Conservation (phyloP, 1,284 basidiomycete genomes). For the Mycosarcoma mackinlayi region DNA sequence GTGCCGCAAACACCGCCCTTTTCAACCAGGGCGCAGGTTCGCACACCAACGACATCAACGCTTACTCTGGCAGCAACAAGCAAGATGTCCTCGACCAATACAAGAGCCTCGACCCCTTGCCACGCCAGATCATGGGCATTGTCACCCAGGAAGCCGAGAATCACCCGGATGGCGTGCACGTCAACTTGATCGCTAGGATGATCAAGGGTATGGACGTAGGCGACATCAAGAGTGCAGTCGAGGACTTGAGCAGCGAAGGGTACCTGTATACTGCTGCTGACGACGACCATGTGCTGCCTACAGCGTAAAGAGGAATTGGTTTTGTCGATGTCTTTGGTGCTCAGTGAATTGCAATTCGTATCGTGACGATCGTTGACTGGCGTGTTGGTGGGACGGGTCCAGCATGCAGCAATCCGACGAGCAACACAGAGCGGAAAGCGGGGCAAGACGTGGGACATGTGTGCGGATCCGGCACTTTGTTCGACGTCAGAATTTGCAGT, state of each 20-base stretch:
- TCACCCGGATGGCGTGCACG: constrained; percentile 54
- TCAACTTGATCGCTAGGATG: constrained; percentile 44
- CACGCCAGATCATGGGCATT: constrained; percentile 49
- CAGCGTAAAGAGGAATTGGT: constrained; percentile 24
- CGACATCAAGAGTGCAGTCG: constrained; percentile 53
- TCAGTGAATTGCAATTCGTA: too few relatives aligned
- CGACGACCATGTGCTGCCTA: constrained; percentile 61
- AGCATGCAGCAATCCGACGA: too few relatives aligned
- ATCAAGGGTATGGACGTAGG: constrained; percentile 38
- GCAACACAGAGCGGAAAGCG: too few relatives aligned
- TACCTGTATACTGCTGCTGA: constrained; percentile 62
- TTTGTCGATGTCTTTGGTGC: too few relatives aligned
- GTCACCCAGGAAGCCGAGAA: constrained; percentile 51
- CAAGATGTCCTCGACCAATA: constrained; percentile 41
- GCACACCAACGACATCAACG: constrained; percentile 43
- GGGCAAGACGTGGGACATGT: too few relatives aligned
- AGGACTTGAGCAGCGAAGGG: constrained; percentile 58
- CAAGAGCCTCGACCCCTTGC: constrained; percentile 40
- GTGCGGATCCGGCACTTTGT: too few relatives aligned
- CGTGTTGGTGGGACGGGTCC: too few relatives aligned
- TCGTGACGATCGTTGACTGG: too few relatives aligned
- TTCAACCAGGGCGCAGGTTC: constrained; percentile 7
- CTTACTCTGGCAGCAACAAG: constrained; percentile 34
- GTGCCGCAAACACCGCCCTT: constrained; percentile 6
- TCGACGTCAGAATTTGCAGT: too few relatives aligned